Evolutionary conservation across 306 rosid species (phyloP), one percentile per base, ranked within the genome.

Genomic region (Fagus sylvatica): DNA sequence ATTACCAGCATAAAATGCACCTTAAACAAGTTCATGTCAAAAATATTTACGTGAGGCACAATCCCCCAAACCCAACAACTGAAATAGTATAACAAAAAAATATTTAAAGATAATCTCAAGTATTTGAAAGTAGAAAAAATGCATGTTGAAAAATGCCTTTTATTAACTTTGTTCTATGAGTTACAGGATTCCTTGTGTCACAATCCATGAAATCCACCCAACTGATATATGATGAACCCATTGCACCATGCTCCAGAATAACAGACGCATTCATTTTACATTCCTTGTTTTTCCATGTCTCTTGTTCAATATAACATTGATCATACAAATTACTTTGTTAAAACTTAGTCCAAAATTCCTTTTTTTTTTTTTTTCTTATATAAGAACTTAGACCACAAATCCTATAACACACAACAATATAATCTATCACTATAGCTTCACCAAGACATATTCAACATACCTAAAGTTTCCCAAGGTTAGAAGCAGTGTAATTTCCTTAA

Each of bases 401-500:
- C 32, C 30, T 28, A 56, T 56, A 56, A 56, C 32, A 22, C 30
- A 53, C 2, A 1, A 5, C 10, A 56, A 56, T 2, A 56, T 56
- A 56, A 56, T 10, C 32, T 19, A 28, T 56, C 62, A 56, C 30
- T 56, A 19, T 17, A 56, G 34, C 19, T 57, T 9, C 64, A 57
- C 10, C 28, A 28, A 57, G 64, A 57, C 17, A 74, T n/a, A 28
- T 19, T 54, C 17, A 74, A 80, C 88, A 57, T 79, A 91, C 98
- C 98, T 95, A 82, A 95, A 92, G 86, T 95, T 92, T 53, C 90
- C 98, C 91, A 95, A 84, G 67, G 98, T 89, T 85, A 95, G 78
- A 80, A 95, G 85, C 84, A 91, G 98, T 4, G 98, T 92, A 75
- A 95, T 95, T 83, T 95, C 98, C 91, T 95, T 95, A 59, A 95